Evolutionary conservation across 1,284 basidiomycete genomes (phyloP).

Genomic region (Trametes polyzona): DNA sequence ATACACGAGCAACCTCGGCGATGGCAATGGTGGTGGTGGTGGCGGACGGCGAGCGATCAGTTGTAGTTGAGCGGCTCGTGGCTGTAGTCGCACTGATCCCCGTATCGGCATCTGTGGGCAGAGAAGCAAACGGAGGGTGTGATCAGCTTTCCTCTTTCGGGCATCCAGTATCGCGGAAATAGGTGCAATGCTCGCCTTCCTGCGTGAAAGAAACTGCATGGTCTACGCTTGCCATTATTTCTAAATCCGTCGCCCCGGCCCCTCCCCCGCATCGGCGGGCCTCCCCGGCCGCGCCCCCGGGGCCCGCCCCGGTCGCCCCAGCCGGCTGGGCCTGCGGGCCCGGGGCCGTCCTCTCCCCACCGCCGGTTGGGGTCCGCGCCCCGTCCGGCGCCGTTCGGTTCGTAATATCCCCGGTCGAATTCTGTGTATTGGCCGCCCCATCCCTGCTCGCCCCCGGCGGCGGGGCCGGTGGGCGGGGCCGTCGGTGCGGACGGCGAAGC

Average conservation of each 20-base stretch:
- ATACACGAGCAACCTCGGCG: conserved; percentile 5
- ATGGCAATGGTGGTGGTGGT: not conserved
- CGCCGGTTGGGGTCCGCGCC: conserved; percentile 40
- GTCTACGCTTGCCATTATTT: conserved; percentile 79
- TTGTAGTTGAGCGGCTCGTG: conserved; percentile 50
- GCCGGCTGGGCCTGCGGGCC: too few species aligned
- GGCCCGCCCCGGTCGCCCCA: conserved; percentile 41
- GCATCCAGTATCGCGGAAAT: conserved; percentile 37
- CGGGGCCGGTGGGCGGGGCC: not conserved
- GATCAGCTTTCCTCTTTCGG: conserved; percentile 54
- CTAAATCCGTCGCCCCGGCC: conserved; percentile 63
- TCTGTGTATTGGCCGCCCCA: conserved; percentile 40
- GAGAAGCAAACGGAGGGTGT: conserved; percentile 32
- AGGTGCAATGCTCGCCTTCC: conserved; percentile 84
- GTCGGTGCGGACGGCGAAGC: conserved; percentile 18
- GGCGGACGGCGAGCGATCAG: not conserved
- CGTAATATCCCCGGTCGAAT: conserved; percentile 42
- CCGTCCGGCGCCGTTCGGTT: conserved; percentile 38
- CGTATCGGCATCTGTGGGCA: conserved; percentile 76
- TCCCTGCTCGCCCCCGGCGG: conserved; percentile 25
- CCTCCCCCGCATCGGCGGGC: conserved; percentile 44
- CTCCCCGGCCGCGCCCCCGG: conserved; percentile 43
- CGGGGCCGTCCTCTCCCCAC: conserved; percentile 50
- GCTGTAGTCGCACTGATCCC: conserved; percentile 82
- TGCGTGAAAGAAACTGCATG: conserved; percentile 84